Evolutionary conservation across 2,329 filamentous ascomycete genomes (phyloP).

Genomic region (Emmonsiellopsis sp.): DNA sequence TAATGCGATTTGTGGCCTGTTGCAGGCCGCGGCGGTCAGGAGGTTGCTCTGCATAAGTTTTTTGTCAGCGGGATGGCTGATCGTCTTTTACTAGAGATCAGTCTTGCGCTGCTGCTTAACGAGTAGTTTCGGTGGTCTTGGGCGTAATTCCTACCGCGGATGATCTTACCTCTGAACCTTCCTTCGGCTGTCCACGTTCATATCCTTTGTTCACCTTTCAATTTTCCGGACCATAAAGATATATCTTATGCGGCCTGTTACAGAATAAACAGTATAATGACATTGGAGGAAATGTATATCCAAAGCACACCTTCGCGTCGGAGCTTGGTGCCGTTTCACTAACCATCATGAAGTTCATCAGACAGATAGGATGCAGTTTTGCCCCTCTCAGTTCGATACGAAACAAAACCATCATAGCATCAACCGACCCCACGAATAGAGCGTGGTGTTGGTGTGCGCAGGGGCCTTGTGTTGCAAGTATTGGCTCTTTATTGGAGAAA

Average conservation of each 20-base stretch:
- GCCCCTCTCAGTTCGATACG: no score
- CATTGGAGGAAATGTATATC: neutral
- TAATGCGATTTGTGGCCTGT: neutral
- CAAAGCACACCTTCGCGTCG: neutral
- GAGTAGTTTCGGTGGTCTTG: neutral
- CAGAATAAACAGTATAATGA: neutral
- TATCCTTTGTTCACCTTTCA: neutral
- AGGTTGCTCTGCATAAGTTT: neutral
- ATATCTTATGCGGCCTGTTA: neutral
- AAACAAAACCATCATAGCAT: no score
- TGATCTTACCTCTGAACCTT: neutral
- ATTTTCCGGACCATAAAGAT: neutral
- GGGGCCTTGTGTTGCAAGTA: no score
- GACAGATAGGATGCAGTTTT: no score
- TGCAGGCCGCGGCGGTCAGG: slow-evolving; percentile 1
- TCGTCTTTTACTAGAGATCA: neutral
- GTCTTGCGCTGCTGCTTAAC: neutral
- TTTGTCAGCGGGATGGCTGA: neutral
- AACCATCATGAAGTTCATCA: no score
- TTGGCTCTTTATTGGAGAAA: no score
- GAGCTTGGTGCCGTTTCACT: no score
- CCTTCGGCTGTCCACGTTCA: neutral
- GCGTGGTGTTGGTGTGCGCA: no score
- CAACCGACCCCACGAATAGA: no score
- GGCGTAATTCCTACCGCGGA: neutral